These are phyloP conservation scores for Papiliotrema fonsecae DNA, from an alignment of 1,284 basidiomycete genomes.

Conservation along the genomic window DNA sequence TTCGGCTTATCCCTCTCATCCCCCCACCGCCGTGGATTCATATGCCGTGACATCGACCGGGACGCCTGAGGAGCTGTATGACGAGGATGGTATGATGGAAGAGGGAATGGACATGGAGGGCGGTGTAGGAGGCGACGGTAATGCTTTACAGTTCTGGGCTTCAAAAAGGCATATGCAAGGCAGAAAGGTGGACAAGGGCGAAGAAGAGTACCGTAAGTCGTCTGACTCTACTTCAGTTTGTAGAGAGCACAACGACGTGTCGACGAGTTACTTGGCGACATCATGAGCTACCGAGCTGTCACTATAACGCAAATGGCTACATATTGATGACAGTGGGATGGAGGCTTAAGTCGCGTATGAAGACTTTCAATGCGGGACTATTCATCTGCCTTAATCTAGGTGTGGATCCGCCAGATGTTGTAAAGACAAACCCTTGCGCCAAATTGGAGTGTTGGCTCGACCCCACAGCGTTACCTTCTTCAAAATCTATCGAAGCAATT, in stretches of 20 bases:
- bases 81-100: constrained; percentile 23
- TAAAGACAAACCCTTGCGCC: constrained; percentile 96
- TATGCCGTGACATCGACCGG: neutral
- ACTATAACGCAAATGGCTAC: too few species aligned
- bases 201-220: constrained; percentile 34
- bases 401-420: constrained; percentile 93
- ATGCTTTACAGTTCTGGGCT: constrained; percentile 46
- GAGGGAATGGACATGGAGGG: constrained; percentile 20
- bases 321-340: constrained; percentile 50
- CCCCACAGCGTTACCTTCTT: constrained; percentile 78
- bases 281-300: too few species aligned
- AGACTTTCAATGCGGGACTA: constrained; percentile 87
- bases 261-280: too few species aligned
- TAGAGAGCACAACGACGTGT: too few species aligned
- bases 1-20: constrained; percentile 31
- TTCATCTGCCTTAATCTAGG: constrained; percentile 96
- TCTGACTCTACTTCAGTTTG: neutral
- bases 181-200: constrained; percentile 30
- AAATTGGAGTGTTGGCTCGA: constrained; percentile 97
- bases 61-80: constrained; percentile 4
- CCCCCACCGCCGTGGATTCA: constrained; percentile 1
- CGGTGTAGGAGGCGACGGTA: constrained; percentile 19
- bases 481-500: constrained; percentile 63
- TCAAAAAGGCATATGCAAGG: constrained; percentile 41
- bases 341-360: constrained; percentile 76